Percentiles rank a stretch among this genome's conserved stretches.
These are phyloP conservation scores for Cymbomonas tetramitiformis DNA, from an alignment of 139 green algal genomes.

Conservation along the genomic window DNA sequence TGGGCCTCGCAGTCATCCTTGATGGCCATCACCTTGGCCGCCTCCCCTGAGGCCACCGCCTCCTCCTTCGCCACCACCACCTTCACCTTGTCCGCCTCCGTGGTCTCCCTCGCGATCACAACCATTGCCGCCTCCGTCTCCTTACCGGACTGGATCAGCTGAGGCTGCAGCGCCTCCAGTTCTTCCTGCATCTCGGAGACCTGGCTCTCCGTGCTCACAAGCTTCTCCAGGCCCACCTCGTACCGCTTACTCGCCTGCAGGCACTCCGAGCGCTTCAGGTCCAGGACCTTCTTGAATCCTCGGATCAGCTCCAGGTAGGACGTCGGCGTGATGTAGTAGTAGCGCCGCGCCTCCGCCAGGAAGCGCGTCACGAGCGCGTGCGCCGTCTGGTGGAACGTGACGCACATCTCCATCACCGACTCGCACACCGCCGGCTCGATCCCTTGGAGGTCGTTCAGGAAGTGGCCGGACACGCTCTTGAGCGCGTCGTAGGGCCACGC, in stretches of 20 bases:
- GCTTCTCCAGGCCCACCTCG: conserved; percentile 45
- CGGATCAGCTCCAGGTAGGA: conserved; percentile 62
- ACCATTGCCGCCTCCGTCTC: conserved; percentile 55
- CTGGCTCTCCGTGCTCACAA: conserved; percentile 39
- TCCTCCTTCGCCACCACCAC: conserved; percentile 54
- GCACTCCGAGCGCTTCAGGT: conserved; percentile 34
- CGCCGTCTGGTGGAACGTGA: conserved; percentile 41
- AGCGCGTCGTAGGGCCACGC: conserved; percentile 32
- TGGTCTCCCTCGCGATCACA: conserved; percentile 34
- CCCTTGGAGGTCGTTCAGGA: conserved; percentile 35
- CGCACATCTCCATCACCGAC: conserved; percentile 39
- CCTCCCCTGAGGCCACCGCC: conserved; percentile 36
- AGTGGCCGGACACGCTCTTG: conserved; percentile 23
- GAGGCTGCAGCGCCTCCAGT: conserved; percentile 59
- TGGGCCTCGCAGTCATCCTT: conserved; percentile 49
- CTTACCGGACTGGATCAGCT: conserved; percentile 46
- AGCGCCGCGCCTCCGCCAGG: conserved; percentile 32
- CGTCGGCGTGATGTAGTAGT: conserved; percentile 65
- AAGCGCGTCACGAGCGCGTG: conserved; percentile 29
- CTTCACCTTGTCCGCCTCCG: conserved; percentile 34
- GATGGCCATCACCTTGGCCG: conserved; percentile 22
- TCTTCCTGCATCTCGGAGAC: conserved; percentile 49
- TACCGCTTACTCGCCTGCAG: conserved; percentile 31
- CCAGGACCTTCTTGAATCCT: conserved; percentile 50
- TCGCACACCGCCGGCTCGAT: conserved; percentile 27